These are phyloP conservation scores for Combretum micranthum DNA, from an alignment of 345 rosid species.

Conservation along the genomic window DNA sequence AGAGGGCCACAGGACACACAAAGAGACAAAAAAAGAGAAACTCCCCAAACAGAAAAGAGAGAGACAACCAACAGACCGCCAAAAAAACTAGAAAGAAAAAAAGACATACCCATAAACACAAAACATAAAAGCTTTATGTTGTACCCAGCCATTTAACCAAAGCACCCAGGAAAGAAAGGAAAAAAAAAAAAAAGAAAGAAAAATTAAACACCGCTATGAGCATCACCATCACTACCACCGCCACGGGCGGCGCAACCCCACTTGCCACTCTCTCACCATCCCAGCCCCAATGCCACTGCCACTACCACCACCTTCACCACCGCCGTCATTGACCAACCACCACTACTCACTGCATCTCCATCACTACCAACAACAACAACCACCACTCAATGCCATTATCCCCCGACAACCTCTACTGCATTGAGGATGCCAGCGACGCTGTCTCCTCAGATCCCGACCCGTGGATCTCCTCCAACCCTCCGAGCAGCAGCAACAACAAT, in stretches of 20 bases:
- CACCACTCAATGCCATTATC: slow-evolving; percentile 11
- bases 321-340: neutral
- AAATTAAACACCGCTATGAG: too few species aligned
- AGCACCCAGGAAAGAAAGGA: neutral
- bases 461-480: slow-evolving; percentile 14
- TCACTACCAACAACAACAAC: too few species aligned
- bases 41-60: neutral
- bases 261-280: neutral
- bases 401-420: slow-evolving; percentile 15
- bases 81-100: neutral
- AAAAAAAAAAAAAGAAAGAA: neutral
- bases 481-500: too few species aligned
- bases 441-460: slow-evolving; percentile 14
- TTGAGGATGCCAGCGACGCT: slow-evolving; percentile 22
- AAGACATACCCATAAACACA: neutral
- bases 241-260: neutral
- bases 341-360: neutral
- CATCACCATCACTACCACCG: too few species aligned
- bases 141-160: too few species aligned
- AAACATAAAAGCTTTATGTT: too few species aligned
- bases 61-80: too few species aligned
- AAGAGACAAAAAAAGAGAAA: neutral
- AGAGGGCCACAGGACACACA: neutral
- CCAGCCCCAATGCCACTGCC: slow-evolving; percentile 3
- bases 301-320: slow-evolving; percentile 1